A percentile compares a stretch with the other conserved stretches of the same genome.
These are phyloP conservation scores for Hygrophorus russula DNA, from an alignment of 768 basidiomycete genomes.

Conservation along the genomic window DNA sequence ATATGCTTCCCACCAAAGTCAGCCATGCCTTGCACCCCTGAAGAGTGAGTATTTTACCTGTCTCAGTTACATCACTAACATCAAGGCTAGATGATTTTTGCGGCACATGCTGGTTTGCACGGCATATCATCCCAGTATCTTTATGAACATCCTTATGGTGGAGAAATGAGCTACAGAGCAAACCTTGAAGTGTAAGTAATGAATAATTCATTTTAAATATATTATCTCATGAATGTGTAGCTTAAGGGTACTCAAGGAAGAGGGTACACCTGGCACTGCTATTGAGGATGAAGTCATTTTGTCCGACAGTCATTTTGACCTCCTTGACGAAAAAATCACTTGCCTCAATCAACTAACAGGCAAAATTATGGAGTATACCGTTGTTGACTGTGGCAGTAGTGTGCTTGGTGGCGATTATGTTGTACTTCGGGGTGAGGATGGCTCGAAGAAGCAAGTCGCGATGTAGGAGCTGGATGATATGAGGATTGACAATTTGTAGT, in stretches of 20 bases:
- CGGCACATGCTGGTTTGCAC: not conserved
- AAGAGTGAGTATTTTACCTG: not conserved
- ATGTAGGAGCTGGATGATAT: not conserved
- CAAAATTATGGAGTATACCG: not conserved
- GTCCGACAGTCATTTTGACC: not conserved
- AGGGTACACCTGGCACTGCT: slow-evolving; percentile 29
- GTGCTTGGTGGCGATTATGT: not conserved
- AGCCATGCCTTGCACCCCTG: not conserved
- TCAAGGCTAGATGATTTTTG: slow-evolving; percentile 4
- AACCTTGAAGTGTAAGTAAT: not conserved
- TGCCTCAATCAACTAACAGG: not conserved
- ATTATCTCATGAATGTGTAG: not conserved
- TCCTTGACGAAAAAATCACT: not conserved
- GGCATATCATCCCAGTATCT: not conserved
- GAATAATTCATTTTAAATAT: not conserved
- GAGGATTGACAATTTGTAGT: too few relatives aligned
- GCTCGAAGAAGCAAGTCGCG: not conserved
- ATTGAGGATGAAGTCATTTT: slow-evolving; percentile 14
- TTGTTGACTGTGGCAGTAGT: slow-evolving; percentile 1
- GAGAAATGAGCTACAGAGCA: not conserved
- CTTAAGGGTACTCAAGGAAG: slow-evolving; percentile 8
- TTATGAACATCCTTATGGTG: not conserved
- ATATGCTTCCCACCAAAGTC: slow-evolving; percentile 1
- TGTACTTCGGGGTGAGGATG: not conserved
- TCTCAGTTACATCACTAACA: slow-evolving; percentile 1